Evolutionary conservation across 805 yeast genomes (phyloP).

Genomic region (Kazachstania taianensis): DNA sequence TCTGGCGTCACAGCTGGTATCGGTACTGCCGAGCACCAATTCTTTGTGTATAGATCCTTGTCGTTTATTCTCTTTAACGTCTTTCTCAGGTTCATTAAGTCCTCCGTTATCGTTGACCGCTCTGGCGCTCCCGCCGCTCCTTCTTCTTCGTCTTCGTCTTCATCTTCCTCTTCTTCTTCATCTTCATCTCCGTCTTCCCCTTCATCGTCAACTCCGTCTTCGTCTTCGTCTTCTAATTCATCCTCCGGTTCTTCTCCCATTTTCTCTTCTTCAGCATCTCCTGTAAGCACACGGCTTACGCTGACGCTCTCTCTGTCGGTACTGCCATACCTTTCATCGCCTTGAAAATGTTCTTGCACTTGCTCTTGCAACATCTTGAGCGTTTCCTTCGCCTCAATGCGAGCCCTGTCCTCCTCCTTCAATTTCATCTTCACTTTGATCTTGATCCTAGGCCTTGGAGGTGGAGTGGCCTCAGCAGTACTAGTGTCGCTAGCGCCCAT

Average conservation of each 20-base stretch:
- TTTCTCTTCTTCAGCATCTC: too few relatives aligned
- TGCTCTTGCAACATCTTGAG: not conserved
- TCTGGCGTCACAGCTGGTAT: constrained; percentile 2
- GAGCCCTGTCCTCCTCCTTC: not conserved
- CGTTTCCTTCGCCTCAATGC: too few relatives aligned
- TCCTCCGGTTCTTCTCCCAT: not conserved
- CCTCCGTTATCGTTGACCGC: constrained; percentile 14
- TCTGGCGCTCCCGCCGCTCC: constrained; percentile 5
- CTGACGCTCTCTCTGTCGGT: not conserved
- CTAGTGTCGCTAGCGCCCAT: too few relatives aligned
- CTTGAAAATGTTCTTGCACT: not conserved
- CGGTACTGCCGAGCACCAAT: constrained; percentile 26
- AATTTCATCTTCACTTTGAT: constrained; percentile 1
- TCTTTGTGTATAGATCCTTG: constrained; percentile 5
- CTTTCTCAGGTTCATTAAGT: constrained; percentile 1
- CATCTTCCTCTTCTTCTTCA: not conserved
- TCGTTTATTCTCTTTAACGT: constrained; percentile 4
- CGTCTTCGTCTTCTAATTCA: not conserved
- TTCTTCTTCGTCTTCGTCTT: not conserved
- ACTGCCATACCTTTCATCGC: not conserved
- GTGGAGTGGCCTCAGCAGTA: not conserved
- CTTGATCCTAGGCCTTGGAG: not conserved
- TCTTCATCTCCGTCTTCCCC: not conserved
- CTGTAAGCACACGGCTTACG: too few relatives aligned
- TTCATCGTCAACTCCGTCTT: constrained; percentile 3